Conservation (phyloP, 257 asterid genomes). For the Rauvolfia tetraphylla region DNA sequence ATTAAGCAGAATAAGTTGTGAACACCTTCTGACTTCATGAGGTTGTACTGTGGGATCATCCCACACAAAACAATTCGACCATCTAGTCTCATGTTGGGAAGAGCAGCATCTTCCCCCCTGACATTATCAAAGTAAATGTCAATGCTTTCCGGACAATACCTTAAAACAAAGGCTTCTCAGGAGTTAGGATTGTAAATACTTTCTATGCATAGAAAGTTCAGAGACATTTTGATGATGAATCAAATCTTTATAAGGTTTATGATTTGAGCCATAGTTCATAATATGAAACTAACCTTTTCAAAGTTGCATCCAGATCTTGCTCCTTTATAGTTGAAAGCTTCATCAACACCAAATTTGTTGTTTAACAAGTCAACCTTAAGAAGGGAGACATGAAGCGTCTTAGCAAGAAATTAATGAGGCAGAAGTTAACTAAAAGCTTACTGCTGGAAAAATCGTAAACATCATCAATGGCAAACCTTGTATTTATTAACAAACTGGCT, state of each 20-base stretch:
- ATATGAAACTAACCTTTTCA: conserved; percentile 22
- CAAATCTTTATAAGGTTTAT: too few species aligned
- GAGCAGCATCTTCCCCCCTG: conserved; percentile 46
- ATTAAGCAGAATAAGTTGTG: conserved; percentile 25
- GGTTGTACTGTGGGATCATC: conserved; percentile 44
- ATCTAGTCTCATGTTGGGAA: conserved; percentile 33
- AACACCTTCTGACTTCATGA: conserved; percentile 23
- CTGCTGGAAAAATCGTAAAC: too few species aligned
- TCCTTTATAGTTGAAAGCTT: conserved; percentile 36
- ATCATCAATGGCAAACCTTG: too few species aligned
- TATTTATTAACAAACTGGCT: too few species aligned
- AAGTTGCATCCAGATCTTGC: conserved; percentile 21
- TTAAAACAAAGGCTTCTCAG: not conserved
- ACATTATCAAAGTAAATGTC: conserved; percentile 53
- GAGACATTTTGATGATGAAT: too few species aligned
- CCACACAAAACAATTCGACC: conserved; percentile 49
- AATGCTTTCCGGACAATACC: conserved; percentile 42
- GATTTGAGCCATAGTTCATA: not conserved
- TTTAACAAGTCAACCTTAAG: conserved; percentile 30
- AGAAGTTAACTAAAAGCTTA: too few species aligned
- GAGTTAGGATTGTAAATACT: too few species aligned
- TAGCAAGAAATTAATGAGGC: not conserved
- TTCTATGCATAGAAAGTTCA: too few species aligned
- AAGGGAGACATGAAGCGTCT: too few species aligned
- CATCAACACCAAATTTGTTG: conserved; percentile 32